phyloP scores from a whole-genome alignment of 495 filamentous ascomycete species.

The Penicillium paradoxum region DNA sequence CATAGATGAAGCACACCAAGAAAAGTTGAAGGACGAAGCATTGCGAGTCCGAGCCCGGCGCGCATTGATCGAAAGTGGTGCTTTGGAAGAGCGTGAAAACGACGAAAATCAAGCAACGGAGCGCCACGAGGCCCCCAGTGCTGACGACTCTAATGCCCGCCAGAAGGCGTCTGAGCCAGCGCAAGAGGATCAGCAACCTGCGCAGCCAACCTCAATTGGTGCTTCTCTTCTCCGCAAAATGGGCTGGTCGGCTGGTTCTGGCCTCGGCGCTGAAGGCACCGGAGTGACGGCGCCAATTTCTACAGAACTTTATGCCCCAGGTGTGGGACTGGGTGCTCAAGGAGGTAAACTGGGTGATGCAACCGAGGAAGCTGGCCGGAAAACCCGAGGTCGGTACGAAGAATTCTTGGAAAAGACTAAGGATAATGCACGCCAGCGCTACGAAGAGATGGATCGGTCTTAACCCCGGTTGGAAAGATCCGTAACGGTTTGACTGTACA shows the following conservation, averaged over 20 bases:
- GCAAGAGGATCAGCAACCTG: conserved; percentile 33
- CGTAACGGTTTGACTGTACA: background rate
- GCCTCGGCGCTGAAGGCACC: conserved; percentile 73
- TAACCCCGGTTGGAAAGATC: background rate
- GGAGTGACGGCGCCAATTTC: conserved; percentile 73
- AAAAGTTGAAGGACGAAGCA: background rate
- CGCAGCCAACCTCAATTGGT: conserved; percentile 65
- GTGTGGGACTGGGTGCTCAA: conserved; percentile 81
- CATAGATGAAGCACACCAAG: background rate
- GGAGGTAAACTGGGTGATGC: conserved; percentile 84
- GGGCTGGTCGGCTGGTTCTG: conserved; percentile 79
- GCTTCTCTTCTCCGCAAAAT: conserved; percentile 82
- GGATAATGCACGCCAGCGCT: conserved; percentile 75
- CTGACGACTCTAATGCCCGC: conserved; percentile 46
- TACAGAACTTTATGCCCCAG: conserved; percentile 73
- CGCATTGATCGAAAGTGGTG: background rate
- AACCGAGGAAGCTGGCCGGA: conserved; percentile 67
- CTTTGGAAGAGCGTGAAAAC: background rate
- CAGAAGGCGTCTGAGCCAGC: conserved; percentile 26
- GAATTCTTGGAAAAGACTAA: conserved; percentile 76
- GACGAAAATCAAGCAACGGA: conserved; percentile 81
- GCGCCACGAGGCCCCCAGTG: conserved; percentile 70
- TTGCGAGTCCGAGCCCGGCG: background rate
- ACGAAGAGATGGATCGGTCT: conserved; percentile 52
- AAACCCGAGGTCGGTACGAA: conserved; percentile 62